These are phyloP conservation scores for Lathyrus oleraceus DNA, from an alignment of 306 rosid genomes.

Conservation along the genomic window DNA sequence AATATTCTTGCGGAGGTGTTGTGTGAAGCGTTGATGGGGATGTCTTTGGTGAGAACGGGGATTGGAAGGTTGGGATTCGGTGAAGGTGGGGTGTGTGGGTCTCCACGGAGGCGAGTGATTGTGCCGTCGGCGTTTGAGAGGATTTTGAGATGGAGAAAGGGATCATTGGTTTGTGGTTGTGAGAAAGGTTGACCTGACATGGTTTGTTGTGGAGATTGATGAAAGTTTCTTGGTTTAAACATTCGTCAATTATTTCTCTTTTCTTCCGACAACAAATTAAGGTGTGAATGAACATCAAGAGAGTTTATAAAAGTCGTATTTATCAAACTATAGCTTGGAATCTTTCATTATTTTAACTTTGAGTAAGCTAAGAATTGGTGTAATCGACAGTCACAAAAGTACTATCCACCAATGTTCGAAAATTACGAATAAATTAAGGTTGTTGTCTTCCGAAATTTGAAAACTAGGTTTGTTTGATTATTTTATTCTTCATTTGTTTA, in stretches of 20 bases:
- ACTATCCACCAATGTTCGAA: background rate
- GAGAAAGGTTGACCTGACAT: constrained; percentile 5
- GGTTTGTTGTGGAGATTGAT: background rate
- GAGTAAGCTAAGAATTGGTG: background rate
- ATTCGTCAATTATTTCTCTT: background rate
- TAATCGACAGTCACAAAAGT: background rate
- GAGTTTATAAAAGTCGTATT: background rate
- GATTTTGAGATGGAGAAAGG: constrained; percentile 40
- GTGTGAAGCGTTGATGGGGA: constrained; percentile 43
- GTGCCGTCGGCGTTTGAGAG: constrained; percentile 38
- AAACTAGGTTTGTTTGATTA: too few relatives aligned
- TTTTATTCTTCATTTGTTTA: too few relatives aligned
- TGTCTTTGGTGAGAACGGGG: constrained; percentile 48
- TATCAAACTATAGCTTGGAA: background rate
- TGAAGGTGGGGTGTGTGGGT: constrained; percentile 34
- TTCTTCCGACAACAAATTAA: background rate
- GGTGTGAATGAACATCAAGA: background rate
- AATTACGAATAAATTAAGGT: too few relatives aligned
- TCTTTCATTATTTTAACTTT: background rate
- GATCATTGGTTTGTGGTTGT: constrained; percentile 20
- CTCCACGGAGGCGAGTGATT: constrained; percentile 34
- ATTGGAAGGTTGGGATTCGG: constrained; percentile 30
- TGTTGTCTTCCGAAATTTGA: too few relatives aligned
- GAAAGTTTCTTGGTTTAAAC: background rate
- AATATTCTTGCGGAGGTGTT: constrained; percentile 44